A percentile compares a stretch with the other conserved stretches of the same genome.
Conservation (phyloP, 768 basidiomycete genomes). For the Gelatoporia subvermispora region DNA sequence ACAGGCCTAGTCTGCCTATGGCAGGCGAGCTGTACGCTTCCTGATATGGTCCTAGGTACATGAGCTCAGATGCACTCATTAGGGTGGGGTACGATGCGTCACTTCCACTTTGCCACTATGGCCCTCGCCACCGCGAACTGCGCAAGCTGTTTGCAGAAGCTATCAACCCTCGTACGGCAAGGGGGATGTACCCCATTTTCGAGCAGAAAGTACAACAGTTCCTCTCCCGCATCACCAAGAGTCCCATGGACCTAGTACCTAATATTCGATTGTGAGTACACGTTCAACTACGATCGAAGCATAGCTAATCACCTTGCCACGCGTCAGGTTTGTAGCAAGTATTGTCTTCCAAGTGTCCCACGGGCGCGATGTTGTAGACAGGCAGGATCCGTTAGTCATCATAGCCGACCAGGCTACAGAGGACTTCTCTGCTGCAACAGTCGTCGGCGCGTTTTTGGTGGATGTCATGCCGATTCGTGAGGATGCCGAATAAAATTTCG, state of each 20-base stretch:
- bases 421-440: slow-evolving; percentile 18
- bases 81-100: slow-evolving; percentile 4
- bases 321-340: slow-evolving; percentile 1
- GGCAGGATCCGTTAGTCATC: slow-evolving; percentile 22
- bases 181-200: not conserved
- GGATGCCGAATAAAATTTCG: slow-evolving; percentile 1
- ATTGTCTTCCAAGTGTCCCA: slow-evolving; percentile 18
- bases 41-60: not conserved
- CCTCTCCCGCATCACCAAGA: not conserved
- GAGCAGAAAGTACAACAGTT: not conserved
- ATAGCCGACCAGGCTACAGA: slow-evolving; percentile 22
- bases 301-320: not conserved
- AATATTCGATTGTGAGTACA: slow-evolving; percentile 1
- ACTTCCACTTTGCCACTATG: not conserved
- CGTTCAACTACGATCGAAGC: not conserved
- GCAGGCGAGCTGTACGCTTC: slow-evolving; percentile 60
- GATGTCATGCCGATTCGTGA: slow-evolving; percentile 26
- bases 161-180: not conserved
- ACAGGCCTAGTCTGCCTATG: slow-evolving; percentile 45
- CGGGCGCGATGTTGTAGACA: slow-evolving; percentile 21
- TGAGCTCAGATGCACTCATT: not conserved
- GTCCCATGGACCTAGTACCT: not conserved
- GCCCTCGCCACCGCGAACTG: not conserved
- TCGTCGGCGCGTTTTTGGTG: slow-evolving; percentile 23
- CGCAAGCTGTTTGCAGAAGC: not conserved